Base-by-base conservation (phyloP, 208 protist genomes). In the Porcisia hertigi region DNA sequence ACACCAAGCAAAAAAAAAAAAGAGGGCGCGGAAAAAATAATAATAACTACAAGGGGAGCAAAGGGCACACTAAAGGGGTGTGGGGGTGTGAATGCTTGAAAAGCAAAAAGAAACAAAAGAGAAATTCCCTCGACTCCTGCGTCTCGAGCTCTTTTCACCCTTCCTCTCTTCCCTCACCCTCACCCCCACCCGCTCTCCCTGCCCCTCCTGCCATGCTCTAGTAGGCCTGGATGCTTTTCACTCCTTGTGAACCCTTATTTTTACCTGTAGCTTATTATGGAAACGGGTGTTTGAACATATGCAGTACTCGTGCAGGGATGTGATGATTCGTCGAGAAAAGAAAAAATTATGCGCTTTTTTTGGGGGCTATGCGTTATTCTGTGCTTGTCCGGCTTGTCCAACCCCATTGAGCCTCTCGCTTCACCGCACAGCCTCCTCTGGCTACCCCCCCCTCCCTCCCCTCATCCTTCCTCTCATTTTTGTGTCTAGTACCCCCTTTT, bases 21-120 rank as follows among this genome's bases (percentile, higher is more conserved):
- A 12, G 20, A 58, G 54, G 54, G 43, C 43, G 41, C 58, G 60
- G 36, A 70, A 53, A 78, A 77, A 78, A 30, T 76, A 71, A 41
- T 7, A 71, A 41, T 52, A 43, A 70, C 16, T 25, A 73, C 62
- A 82, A 71, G 20, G 54, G 54, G 8, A 25, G 3, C 20, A 6
- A 30, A n/a, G 7, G n/a, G 6, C 5, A 25, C 53, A 57, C n/a
- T 23, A 58, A 58, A 58, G 54, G 23, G 20, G 54, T 6, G 23
- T 7, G 54, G 54, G 54, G 2, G 54, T 58, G 54, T 58, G 54
- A 25, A 20, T 58, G 16, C n/a, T 1, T 58, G 11, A 36, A 3
- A 12, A 0, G 12, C 57, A 0, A 5, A 52, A 25, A 58, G 1
- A 58, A 58, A 5, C 20, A 58, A n/a, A 3, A n/a, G 20, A n/a